Evolutionary conservation across 2,329 filamentous ascomycete genomes (phyloP), one percentile per base, ranked within the genome.

Genomic region (Mariannaea elegans): DNA sequence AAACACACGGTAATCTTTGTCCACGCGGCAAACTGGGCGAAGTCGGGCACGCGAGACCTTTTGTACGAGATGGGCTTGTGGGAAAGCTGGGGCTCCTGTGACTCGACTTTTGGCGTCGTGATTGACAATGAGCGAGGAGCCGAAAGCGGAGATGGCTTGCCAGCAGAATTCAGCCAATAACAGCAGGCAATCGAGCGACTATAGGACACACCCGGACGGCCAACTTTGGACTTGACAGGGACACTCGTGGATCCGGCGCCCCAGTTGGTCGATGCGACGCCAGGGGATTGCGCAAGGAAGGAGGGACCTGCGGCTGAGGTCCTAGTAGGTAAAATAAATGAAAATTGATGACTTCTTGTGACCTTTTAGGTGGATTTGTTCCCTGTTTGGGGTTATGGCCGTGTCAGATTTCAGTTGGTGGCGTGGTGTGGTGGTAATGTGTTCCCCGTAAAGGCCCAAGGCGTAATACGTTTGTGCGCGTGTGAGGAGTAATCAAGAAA

Each of bases 121-220:
- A 69, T 65, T 59, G 63, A 65, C 55, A 19, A 18, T 60, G 68
- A 67, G 66, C 59, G 63, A 71, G 64, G 45, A 69, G 63, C 68
- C 68, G 68, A 71, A 71, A 71, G 57, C 68, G 68, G 68, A 71
- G 68, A 54, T 65, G 57, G 50, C 60, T 61, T 63, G 66, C 56
- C 58, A 59, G 66, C 58, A 65, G 52, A 50, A 57, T 48, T 45
- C 51, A 60, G 54, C 68, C 66, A 70, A 70, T 70, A 48, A 60
- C 53, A 45, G 45, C 55, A 47, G 46, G 64, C 64, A 69, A 70
- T 70, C 65, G 58, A 67, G 23, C 24, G 39, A 18, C 47, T 65
- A 24, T 10, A 45, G 12, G 32, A 36, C 12, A 36, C 32, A 36
- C 10, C 5, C 41, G 19, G 21, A 38, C 31, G 19, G 23, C 23